Evolutionary conservation across 805 yeast species (phyloP), one percentile per base, ranked within the genome.

Genomic region (Kodamaea neixiangensis): DNA sequence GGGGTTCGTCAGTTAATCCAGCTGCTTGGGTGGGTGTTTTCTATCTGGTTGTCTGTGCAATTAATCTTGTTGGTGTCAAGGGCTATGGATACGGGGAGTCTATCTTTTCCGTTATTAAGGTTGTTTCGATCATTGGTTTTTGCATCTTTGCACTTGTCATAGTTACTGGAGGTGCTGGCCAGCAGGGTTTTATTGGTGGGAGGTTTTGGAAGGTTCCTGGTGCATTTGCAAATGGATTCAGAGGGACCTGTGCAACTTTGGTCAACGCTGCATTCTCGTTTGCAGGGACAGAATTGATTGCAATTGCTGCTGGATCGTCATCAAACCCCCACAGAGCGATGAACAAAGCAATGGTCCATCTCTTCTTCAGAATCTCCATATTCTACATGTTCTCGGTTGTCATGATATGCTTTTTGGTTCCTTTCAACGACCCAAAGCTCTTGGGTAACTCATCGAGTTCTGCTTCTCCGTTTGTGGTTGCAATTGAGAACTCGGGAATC

Each of bases 391-490:
- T 67, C 55, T 75, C 76, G n/a, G 64, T 74, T 11, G 65, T 73
- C 58, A 65, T 72, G 29, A 72, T 73, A 52, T 71, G 76, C 20
- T 69, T 72, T 18, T 65, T 72, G 54, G 75, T 71, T 25, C 53
- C 60, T 50, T 64, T 69, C 21, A 62, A 54, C 17, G 63, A 64
- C 51, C 52, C 53, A 3, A 48, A 48, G n/a, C 78, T 81, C 60
- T 65, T 71, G 55, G 29, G 53, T 25, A 67, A 64, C 22, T 43
- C 46, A 5, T 43, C 46, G 7, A 34, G 50, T 4, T 40, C 49
- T 29, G 87, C 86, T 19, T 83, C 91, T 15, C 94, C 96, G 0
- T 88, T 85, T 59, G 94, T 89, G 47, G 81, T 89, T 59, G 93
- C 93, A 2, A 89, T 90, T 89, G 77, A 76, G 67, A 77, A 76